Evolutionary conservation across 192 early-diverging fungal species (phyloP), one percentile per base, ranked within the genome.

Genomic region (Martensiomyces pterosporus): DNA sequence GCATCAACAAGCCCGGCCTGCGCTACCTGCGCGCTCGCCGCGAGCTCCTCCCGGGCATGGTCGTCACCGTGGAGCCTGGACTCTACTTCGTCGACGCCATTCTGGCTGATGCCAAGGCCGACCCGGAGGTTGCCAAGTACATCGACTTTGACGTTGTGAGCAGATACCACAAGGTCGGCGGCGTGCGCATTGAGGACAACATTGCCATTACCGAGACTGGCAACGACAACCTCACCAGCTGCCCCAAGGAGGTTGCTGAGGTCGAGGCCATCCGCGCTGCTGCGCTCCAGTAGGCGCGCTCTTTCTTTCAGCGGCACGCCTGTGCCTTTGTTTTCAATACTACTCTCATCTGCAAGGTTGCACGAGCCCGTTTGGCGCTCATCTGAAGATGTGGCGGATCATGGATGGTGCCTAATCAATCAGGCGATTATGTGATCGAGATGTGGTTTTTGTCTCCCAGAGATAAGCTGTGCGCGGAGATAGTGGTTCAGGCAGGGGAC

Each of bases 61-160:
- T 83, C 24, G 80, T 96, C 29, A 97, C 94, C 1, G 88, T 93
- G 18, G 94, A 97, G 67, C 94, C 94, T 15, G 94, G 94, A 3
- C 74, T 89, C 57, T 97, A 97, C 63, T 97, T 97, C 76, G 86
- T 90, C 37, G 86, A 89, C 48, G 81, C 79, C 3, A 78, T 92
- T 43, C 76, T 97, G 19, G 76, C 81, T 24, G 62, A 67, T 10
- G 85, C 86, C 3, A 60, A 83, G 23, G 57, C 74, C 1, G 64
- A 81, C 41, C 78, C 85, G 1, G 54, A 64, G 5, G 48, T 81
- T 10, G 76, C 76, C 24, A 43, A 80, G 54, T 85, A 74, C 47
- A 64, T 96, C 37, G 77, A 92, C 61, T 67, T 80, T 52, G 80
- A 80, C 5, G 71, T 76, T 5, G 59, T 96, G 10, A 67, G 77